Evolutionary conservation across 768 basidiomycete species (phyloP).

Genomic region (Boletus tomentosulus): DNA sequence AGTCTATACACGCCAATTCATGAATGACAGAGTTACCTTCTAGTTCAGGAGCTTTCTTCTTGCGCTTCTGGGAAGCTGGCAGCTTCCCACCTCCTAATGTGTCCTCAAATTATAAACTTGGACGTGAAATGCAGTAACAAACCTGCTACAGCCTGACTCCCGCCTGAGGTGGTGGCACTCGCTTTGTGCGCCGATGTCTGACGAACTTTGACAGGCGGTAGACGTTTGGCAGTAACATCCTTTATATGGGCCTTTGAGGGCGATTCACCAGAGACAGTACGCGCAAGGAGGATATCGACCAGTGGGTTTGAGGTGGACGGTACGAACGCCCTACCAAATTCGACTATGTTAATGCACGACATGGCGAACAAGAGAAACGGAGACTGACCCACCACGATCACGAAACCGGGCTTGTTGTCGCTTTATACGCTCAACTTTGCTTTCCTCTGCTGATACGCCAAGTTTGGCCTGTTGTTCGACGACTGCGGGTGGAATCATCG

Average conservation of each 20-base stretch:
- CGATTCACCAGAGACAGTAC: conserved; percentile 44
- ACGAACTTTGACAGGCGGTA: neutral
- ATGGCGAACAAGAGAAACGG: neutral
- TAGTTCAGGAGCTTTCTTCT: neutral
- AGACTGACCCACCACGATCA: conserved; percentile 59
- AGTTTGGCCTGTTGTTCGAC: conserved; percentile 22
- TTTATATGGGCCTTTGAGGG: conserved; percentile 33
- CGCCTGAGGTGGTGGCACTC: neutral
- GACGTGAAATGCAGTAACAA: neutral
- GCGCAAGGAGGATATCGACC: conserved; percentile 49
- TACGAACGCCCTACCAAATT: conserved; percentile 45
- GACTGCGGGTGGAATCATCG: conserved; percentile 10
- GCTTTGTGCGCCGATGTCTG: conserved; percentile 1
- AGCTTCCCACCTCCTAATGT: conserved; percentile 12
- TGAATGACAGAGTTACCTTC: conserved; percentile 2
- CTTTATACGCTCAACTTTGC: conserved; percentile 55
- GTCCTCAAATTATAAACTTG: neutral
- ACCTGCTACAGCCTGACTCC: conserved; percentile 11
- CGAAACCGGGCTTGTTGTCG: conserved; percentile 65
- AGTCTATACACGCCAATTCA: neutral
- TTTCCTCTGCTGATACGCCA: conserved; percentile 47
- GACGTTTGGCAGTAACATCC: neutral
- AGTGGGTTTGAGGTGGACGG: conserved; percentile 49
- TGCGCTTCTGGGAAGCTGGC: conserved; percentile 9
- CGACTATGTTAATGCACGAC: neutral